Conservation (phyloP, 73 alveolate species). For the Symbiodinium natans region DNA sequence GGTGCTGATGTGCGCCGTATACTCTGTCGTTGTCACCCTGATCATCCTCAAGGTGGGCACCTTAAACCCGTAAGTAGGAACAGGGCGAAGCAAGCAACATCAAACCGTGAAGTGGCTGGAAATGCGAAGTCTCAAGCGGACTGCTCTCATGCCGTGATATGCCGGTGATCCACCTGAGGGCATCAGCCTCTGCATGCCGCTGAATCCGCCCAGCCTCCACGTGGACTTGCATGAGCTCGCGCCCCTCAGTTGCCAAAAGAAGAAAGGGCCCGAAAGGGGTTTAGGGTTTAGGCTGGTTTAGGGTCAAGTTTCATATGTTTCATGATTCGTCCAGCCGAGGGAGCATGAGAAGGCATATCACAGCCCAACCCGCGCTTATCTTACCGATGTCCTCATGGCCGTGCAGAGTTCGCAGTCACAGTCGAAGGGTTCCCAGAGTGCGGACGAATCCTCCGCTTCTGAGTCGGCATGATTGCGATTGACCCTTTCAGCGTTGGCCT, state of each 20-base stretch:
- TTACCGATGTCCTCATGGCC: neutral
- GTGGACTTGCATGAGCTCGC: slow-evolving; percentile 72
- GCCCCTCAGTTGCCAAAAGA: neutral
- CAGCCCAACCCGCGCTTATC: neutral
- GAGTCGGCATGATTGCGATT: neutral
- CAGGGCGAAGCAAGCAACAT: neutral
- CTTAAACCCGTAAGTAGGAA: neutral
- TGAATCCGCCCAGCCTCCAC: slow-evolving; percentile 43
- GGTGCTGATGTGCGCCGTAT: neutral
- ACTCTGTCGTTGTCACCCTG: slow-evolving; percentile 11
- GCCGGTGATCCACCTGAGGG: neutral
- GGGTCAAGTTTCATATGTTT: no score
- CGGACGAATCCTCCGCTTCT: neutral
- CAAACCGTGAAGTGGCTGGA: no score
- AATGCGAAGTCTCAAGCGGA: no score
- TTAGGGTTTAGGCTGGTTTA: no score
- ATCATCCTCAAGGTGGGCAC: slow-evolving; percentile 11
- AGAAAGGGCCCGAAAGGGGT: no score
- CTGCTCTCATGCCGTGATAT: neutral
- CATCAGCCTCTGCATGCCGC: slow-evolving; percentile 49
- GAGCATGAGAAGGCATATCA: neutral
- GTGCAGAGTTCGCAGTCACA: neutral
- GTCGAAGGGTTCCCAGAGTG: neutral
- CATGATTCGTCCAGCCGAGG: no score
- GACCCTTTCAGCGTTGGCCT: no score